Evolutionary conservation across 495 filamentous ascomycete genomes (phyloP).

Genomic region (Cenococcum geophilum): DNA sequence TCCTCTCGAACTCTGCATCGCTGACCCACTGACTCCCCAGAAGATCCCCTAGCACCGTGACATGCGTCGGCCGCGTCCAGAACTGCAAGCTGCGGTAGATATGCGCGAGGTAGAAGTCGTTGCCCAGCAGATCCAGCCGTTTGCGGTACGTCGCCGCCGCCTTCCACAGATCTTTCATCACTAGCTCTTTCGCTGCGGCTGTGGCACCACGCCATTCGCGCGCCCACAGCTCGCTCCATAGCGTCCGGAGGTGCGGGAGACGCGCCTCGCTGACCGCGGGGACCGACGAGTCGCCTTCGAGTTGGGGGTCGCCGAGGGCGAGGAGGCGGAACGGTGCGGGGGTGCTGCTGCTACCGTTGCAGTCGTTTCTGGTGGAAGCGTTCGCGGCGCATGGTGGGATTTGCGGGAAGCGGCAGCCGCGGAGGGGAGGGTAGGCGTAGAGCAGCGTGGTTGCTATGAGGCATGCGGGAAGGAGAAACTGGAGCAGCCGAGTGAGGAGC

Average conservation of each 20-base stretch:
- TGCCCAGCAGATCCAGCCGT: constrained; percentile 78
- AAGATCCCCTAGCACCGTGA: constrained; percentile 82
- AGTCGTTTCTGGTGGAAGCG: constrained; percentile 18
- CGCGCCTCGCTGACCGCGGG: constrained; percentile 52
- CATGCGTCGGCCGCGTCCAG: constrained; percentile 79
- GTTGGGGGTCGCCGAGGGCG: constrained; percentile 85
- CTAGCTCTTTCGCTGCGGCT: too few species aligned
- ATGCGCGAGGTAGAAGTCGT: constrained; percentile 91
- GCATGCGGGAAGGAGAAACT: constrained; percentile 62
- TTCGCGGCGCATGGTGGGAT: constrained; percentile 23
- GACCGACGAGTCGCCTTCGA: constrained; percentile 87
- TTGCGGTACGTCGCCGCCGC: too few species aligned
- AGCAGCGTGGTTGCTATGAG: constrained; percentile 66
- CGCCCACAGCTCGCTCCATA: too few species aligned
- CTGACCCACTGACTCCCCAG: constrained; percentile 95
- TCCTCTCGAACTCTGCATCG: constrained; percentile 70
- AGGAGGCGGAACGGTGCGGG: constrained; percentile 78
- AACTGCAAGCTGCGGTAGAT: constrained; percentile 81
- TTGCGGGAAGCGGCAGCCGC: constrained; percentile 72
- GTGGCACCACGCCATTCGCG: too few species aligned
- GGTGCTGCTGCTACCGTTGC: background rate
- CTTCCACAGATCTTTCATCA: too few species aligned
- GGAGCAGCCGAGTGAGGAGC: constrained; percentile 32
- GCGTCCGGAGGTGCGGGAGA: constrained; percentile 55
- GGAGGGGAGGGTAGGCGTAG: constrained; percentile 82